A percentile compares a stretch with the other conserved stretches of the same genome.
Conservation (phyloP, 2,329 filamentous ascomycete species). For the Cryphonectria carpinicola region DNA sequence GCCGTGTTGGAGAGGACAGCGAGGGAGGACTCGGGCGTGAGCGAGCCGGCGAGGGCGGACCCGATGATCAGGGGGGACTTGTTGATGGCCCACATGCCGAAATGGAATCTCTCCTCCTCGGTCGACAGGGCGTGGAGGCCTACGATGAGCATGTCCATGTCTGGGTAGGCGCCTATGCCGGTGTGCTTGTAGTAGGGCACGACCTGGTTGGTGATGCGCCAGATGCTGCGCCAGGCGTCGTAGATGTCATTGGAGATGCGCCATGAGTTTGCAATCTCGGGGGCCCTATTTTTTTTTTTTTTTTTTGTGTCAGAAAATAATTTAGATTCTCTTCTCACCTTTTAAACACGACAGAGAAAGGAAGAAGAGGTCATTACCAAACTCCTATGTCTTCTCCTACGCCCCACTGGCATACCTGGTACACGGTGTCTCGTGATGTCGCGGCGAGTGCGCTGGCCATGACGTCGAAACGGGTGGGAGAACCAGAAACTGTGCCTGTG, state of each 20-base stretch:
- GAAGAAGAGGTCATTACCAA: conserved; percentile 38
- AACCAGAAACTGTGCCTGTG: conserved; percentile 43
- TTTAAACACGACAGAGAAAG: too few relatives aligned
- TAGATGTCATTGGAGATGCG: conserved; percentile 59
- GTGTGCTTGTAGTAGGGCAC: conserved; percentile 51
- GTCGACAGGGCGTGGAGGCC: conserved; percentile 50
- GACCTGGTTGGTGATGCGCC: conserved; percentile 56
- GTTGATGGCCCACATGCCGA: conserved; percentile 55
- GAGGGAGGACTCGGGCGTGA: conserved; percentile 46
- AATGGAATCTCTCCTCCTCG: conserved; percentile 56
- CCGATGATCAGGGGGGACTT: conserved; percentile 57
- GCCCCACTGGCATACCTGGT: conserved; percentile 59
- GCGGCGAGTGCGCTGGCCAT: conserved; percentile 49
- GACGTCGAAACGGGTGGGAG: conserved; percentile 47
- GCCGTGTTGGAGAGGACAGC: conserved; percentile 54
- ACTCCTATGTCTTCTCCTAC: conserved; percentile 50
- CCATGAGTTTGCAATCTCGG: conserved; percentile 51
- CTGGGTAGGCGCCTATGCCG: conserved; percentile 51
- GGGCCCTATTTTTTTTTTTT: conserved; percentile 37
- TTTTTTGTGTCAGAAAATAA: neutral
- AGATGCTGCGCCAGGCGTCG: conserved; percentile 54
- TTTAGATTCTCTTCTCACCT: neutral
- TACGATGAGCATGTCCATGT: conserved; percentile 57
- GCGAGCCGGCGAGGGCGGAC: conserved; percentile 43
- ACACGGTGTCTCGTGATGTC: conserved; percentile 48